Percentiles rank a stretch among this genome's conserved stretches.
Evolutionary conservation across 129 eudicot genomes (phyloP).

Genomic region (Ambrosia artemisiifolia): DNA sequence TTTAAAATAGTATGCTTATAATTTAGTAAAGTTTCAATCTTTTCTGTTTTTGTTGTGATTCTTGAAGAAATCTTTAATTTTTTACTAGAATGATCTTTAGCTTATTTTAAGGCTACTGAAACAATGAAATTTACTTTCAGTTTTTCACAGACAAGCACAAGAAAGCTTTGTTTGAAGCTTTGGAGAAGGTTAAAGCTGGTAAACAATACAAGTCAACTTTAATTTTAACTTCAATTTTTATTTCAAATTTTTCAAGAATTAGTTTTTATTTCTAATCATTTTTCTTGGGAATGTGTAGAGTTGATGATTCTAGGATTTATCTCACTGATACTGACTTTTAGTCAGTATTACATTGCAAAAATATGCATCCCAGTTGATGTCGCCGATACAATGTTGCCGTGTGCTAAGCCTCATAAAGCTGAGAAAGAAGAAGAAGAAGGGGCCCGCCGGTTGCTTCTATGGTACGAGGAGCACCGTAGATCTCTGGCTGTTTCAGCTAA

Average conservation of each 20-base stretch:
- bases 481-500: constrained; percentile 23
- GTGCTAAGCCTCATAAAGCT: constrained; percentile 24
- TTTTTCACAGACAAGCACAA: constrained; percentile 61
- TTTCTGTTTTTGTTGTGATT: background rate
- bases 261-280: background rate
- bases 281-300: constrained; percentile 42
- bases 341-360: constrained; percentile 66
- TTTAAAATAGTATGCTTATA: background rate
- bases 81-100: background rate
- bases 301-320: constrained; percentile 93
- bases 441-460: constrained; percentile 47
- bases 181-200: constrained; percentile 92
- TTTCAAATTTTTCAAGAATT: background rate
- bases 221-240: background rate
- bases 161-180: constrained; percentile 68
- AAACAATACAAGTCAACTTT: background rate
- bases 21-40: background rate
- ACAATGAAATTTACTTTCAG: constrained; percentile 30
- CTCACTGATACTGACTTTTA: constrained; percentile 67
- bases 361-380: constrained; percentile 64
- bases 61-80: background rate
- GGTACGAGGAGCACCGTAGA: constrained; percentile 28
- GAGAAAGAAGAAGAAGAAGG: constrained; percentile 8
- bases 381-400: constrained; percentile 79
- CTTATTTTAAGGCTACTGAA: constrained; percentile 4